Base-by-base conservation (phyloP, 805 yeast species). In the Yamadazyma insecticola region DNA sequence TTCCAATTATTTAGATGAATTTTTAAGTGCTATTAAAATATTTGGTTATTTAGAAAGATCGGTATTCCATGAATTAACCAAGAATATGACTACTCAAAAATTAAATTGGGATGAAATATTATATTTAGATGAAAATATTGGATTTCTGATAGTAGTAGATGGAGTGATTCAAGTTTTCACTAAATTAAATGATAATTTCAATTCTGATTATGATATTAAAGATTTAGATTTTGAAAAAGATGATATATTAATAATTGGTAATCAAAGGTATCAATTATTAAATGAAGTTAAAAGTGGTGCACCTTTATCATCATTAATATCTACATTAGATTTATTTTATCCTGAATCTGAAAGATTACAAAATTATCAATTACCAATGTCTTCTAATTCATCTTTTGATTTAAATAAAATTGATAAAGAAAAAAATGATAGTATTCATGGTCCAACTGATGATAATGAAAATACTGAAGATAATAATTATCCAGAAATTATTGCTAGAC, bases 21-120 rank as follows among this genome's bases (percentile, higher is more conserved):
- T 90, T 47, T 60, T 90, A 27, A 74, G 85, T 30, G 97, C 96
- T 3, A 85, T 92, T 41, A 88, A 87, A 56, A 82, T 92, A 5
- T 92, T 90, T 62, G 97, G 97, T 2, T 90, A 90, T 54, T 66
- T 90, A 29, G 97, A 90, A 43, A 72, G 81, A 39, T 82, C 85
- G 2, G 96, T 90, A 1, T 89, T 90, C 55, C 94, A 89, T 50
- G 97, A 89, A 48, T 70, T 90, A 45, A 89, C 97, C 3, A 81
- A 84, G 50, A 82, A 82, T 39, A 87, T 90, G 86, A 85, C 85
- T 32, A 90, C 97, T 1, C 87, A 86, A 50, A 81, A 84, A 38
- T 53, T 90, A 22, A 78, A 78, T 16, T 71, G 74, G 4, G 90
- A 86, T 22, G 97, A 90, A 51, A 70, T 82, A 7, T 59, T 92